phyloP scores from a whole-genome alignment of 2,329 filamentous ascomycete species.

The Colletotrichum australisinense region DNA sequence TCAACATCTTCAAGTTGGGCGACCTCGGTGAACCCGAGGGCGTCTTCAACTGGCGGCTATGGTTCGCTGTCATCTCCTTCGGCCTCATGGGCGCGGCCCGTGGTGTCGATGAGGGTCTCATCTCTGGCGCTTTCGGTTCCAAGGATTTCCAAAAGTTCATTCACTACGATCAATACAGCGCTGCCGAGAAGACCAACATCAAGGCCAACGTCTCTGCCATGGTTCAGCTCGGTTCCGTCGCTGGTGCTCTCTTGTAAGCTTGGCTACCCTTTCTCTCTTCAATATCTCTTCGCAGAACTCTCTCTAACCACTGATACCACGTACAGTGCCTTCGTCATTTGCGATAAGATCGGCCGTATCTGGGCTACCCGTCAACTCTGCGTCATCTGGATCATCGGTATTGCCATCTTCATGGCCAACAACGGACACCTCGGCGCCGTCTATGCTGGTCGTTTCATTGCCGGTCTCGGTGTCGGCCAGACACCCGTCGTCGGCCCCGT shows the following conservation, averaged over 20 bases:
- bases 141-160: slow-evolving; percentile 72
- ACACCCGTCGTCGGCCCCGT: slow-evolving; percentile 75
- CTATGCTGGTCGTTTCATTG: slow-evolving; percentile 75
- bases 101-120: slow-evolving; percentile 85
- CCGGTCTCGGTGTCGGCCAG: slow-evolving; percentile 74
- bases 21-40: slow-evolving; percentile 75
- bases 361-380: slow-evolving; percentile 71
- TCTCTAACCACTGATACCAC: slow-evolving; percentile 2
- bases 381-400: slow-evolving; percentile 67
- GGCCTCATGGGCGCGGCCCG: slow-evolving; percentile 81
- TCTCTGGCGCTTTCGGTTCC: slow-evolving; percentile 77
- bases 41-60: slow-evolving; percentile 81
- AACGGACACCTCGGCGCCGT: slow-evolving; percentile 68
- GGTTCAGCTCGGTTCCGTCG: slow-evolving; percentile 84
- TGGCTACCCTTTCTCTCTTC: neutral
- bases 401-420: slow-evolving; percentile 68
- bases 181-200: slow-evolving; percentile 71
- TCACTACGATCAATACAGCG: slow-evolving; percentile 63
- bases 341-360: slow-evolving; percentile 71
- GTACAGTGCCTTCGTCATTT: slow-evolving; percentile 67
- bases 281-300: neutral
- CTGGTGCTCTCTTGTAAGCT: slow-evolving; percentile 69
- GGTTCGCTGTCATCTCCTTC: slow-evolving; percentile 81
- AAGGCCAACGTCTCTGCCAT: slow-evolving; percentile 83
- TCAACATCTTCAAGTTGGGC: slow-evolving; percentile 73